Evolutionary conservation across 2,329 filamentous ascomycete genomes (phyloP), one percentile per base, ranked within the genome.

Genomic region (Dichotomopilus funicola): DNA sequence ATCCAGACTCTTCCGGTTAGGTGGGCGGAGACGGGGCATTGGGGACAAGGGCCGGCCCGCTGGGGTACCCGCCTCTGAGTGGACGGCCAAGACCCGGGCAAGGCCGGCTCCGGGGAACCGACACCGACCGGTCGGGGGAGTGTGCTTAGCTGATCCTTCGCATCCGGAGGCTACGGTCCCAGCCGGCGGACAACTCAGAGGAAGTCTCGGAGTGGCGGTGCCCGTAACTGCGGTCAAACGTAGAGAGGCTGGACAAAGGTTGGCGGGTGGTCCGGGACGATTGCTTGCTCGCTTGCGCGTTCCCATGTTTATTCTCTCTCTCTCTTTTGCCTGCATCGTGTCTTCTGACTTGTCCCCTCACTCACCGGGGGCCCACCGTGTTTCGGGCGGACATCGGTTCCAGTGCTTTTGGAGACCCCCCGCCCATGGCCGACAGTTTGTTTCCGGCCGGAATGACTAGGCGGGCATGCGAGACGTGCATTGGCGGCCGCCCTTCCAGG

Each of bases 221-320:
- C 48, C 55, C 50, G 55, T 51, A 54, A 54, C 37, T 48, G 7
- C 33, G 31, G 55, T 54, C 34, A 37, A 42, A 51, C 51, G 38
- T 27, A 27, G 19, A 27, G 19, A 27, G 19, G 19, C 19, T 27
- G 19, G 19, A 27, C 19, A 27, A 27, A 27, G 19, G 19, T 27
- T 27, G 19, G 19, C 19, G 3, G 19, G 19, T 27, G 19, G 19
- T 27, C 35, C 19, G n/a, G 34, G 19, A 37, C 48, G 49, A 7
- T 36, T 2, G 12, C 38, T 42, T n/a, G 31, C 19, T 37, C 11
- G 49, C 35, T 41, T 48, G 51, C 19, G 46, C 37, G 41, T 38
- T 31, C 33, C 6, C 19, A 10, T 36, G 9, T 4, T 38, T 10
- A 37, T 6, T 13, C 13, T 11, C 12, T 13, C 10, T 12, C 11